Evolutionary conservation across 345 rosid species (phyloP).

Genomic region (Diplotaxis tenuifolia): DNA sequence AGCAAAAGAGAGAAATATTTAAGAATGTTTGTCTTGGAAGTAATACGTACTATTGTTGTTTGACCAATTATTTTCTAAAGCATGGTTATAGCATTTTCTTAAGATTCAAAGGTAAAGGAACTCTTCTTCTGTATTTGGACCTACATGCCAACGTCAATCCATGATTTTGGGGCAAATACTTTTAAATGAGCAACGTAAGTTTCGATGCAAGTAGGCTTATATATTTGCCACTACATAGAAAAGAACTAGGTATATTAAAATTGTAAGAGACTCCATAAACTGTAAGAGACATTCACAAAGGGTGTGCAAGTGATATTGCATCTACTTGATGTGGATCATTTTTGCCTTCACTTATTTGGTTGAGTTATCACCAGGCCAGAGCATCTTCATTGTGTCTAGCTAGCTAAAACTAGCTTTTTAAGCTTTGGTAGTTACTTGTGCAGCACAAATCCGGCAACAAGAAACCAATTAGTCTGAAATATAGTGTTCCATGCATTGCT

Average conservation of each 20-base stretch:
- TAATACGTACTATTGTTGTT: not conserved
- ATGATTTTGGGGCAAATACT: not conserved
- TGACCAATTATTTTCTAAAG: slow-evolving; percentile 23
- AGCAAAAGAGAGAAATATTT: not conserved
- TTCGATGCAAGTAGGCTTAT: not conserved
- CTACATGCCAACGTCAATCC: slow-evolving; percentile 23
- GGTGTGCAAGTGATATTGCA: not conserved
- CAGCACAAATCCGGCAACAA: not conserved
- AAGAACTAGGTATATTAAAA: not conserved
- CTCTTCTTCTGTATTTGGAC: slow-evolving; percentile 21
- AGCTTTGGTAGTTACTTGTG: not conserved
- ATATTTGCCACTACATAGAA: not conserved
- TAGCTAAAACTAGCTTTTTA: not conserved
- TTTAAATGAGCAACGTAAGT: not conserved
- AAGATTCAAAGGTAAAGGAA: slow-evolving; percentile 33
- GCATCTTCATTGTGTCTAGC: not conserved
- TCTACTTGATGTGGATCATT: not conserved
- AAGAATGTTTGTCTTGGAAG: not conserved
- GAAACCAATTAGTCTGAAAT: not conserved
- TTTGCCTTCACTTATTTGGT: not conserved
- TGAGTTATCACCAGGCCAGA: not conserved
- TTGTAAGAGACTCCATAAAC: not conserved
- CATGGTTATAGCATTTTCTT: slow-evolving; percentile 15
- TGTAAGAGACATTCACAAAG: not conserved
- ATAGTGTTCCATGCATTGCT: not conserved